Evolutionary conservation across 306 rosid species (phyloP).

Genomic region (Quercus wislizeni): DNA sequence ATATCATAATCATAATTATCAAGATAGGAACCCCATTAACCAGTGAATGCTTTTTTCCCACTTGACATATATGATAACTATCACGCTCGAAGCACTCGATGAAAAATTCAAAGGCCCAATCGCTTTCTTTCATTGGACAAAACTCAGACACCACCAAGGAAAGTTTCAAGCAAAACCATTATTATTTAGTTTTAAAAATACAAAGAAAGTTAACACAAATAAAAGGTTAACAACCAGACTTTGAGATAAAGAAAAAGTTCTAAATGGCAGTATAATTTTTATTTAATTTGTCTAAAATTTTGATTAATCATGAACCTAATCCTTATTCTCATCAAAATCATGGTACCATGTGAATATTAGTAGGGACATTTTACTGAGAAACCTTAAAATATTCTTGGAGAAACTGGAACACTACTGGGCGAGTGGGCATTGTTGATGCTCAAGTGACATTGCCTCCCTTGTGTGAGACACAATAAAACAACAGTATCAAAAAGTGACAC

Average conservation of each 20-base stretch:
- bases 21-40: background rate
- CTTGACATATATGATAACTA: background rate
- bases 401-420: slow-evolving; percentile 33
- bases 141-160: slow-evolving; percentile 3
- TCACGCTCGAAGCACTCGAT: background rate
- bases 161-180: background rate
- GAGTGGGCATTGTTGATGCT: slow-evolving; percentile 47
- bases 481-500: slow-evolving; percentile 6
- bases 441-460: slow-evolving; percentile 54
- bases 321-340: slow-evolving; percentile 56
- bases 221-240: slow-evolving; percentile 25
- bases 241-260: slow-evolving; percentile 14
- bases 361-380: slow-evolving; percentile 22
- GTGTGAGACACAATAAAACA: slow-evolving; percentile 51
- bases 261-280: slow-evolving; percentile 16
- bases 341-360: slow-evolving; percentile 44
- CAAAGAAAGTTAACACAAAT: background rate
- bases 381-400: slow-evolving; percentile 28
- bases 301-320: slow-evolving; percentile 48
- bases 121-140: slow-evolving; percentile 20
- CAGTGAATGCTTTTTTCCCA: background rate
- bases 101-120: slow-evolving; percentile 13
- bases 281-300: slow-evolving; percentile 21
- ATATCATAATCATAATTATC: slow-evolving; percentile 26
- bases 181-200: slow-evolving; percentile 15